Evolutionary conservation across 352 stramenopile genomes (phyloP), one percentile per base, ranked within the genome.

Genomic region (Pythium rhizo-oryzae): DNA sequence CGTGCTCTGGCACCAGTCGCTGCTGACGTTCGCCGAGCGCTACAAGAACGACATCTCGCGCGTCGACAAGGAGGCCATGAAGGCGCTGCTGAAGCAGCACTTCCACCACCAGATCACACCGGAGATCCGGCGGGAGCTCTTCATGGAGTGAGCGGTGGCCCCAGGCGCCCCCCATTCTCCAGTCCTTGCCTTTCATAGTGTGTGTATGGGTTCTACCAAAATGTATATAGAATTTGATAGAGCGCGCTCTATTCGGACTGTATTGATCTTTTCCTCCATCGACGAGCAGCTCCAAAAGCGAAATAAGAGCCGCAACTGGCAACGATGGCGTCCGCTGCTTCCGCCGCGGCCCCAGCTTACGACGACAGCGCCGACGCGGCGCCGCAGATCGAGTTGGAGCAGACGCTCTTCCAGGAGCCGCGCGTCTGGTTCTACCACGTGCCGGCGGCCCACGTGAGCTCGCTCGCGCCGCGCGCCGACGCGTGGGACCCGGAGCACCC

Each of bases 1-100:
- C 7, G 97, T 99, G 51, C 77, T 99, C 65, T 99, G 98, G 98
- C 98, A 99, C 86, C 98, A 99, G 81, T 96, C 93, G 39, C 80
- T 99, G 59, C 83, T 99, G 25, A 90, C 95, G 11, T 99, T 99
- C 79, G 91, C 93, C 24, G 96, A 99, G 82, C 89, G 98, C 1
- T 99, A 99, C 90, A 99, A 99, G 79, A 97, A 97, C 74, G 94
- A 99, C 82, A 93, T 99, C 56, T 87, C 94, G 8, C 91, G 96
- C 69, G 87, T 94, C 63, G 87, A 98, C 68, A 98, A 98, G 75
- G 96, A 99, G 51, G 79, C 80, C 33, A 90, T 99, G 75, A 97
- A 98, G 71, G 77, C 93, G 61, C 79, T 99, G 49, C 81, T 95
- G 37, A 94, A 94, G 73, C 84, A 92, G 70, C 86, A 94, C 66